phyloP scores from a whole-genome alignment of 78 protist genomes.

The Monosiga brevicollis region DNA sequence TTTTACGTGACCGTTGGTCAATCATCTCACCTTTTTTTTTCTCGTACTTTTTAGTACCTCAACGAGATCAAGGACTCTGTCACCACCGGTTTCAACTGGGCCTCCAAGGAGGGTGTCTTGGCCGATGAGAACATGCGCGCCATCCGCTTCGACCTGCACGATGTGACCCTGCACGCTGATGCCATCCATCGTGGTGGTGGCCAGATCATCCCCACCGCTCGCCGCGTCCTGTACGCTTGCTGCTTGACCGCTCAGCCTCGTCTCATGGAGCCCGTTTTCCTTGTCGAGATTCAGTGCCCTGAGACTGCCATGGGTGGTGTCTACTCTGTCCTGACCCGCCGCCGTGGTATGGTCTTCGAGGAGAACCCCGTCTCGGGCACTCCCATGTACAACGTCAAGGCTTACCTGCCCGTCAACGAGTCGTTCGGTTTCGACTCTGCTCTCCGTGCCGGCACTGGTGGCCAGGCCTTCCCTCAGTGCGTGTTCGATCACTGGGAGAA shows the following conservation, averaged over 20 bases:
- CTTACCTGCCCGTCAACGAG: constrained; percentile 95
- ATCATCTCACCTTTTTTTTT: constrained; percentile 36
- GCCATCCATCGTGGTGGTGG: constrained; percentile 98
- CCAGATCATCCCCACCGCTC: constrained; percentile 84
- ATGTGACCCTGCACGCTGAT: constrained; percentile 96
- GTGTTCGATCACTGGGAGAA: constrained; percentile 94
- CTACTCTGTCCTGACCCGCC: constrained; percentile 75
- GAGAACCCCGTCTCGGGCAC: constrained; percentile 83
- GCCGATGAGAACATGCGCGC: constrained; percentile 95
- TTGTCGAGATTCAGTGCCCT: constrained; percentile 84
- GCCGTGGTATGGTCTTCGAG: constrained; percentile 85
- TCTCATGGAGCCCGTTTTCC: constrained; percentile 92
- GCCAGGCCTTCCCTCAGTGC: constrained; percentile 99
- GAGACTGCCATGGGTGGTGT: constrained; percentile 81
- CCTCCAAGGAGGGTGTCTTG: constrained; percentile 87
- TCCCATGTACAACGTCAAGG: constrained; percentile 78
- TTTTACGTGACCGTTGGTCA: background rate
- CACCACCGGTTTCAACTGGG: constrained; percentile 93
- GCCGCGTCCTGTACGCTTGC: constrained; percentile 79
- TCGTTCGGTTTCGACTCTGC: constrained; percentile 98
- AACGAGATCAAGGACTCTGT: constrained; percentile 92
- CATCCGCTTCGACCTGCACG: constrained; percentile 77
- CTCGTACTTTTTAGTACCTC: constrained; percentile 51
- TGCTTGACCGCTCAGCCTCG: constrained; percentile 72
- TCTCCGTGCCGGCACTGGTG: constrained; percentile 92